A percentile compares a stretch with the other conserved stretches of the same genome.
Conservation (phyloP, 2,329 filamentous ascomycete species). For the Cercospora citrullina region DNA sequence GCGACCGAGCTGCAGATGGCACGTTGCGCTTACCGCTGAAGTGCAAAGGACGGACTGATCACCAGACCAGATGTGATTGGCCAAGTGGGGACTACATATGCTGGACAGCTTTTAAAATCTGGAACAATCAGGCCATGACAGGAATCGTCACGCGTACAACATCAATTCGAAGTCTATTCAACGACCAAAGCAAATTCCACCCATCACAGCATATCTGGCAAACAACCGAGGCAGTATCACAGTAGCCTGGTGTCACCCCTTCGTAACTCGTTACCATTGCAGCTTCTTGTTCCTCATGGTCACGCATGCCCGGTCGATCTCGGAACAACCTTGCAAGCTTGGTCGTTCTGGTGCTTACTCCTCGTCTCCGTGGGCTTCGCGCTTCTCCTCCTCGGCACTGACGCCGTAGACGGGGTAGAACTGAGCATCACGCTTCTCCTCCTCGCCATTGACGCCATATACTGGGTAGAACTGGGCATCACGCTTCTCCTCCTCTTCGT, state of each 20-base stretch:
- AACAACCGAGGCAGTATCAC: background rate
- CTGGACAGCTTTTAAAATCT: background rate
- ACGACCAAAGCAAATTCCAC: background rate
- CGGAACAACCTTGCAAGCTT: background rate
- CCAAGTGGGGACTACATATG: background rate
- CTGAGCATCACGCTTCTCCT: background rate
- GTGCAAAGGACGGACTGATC: background rate
- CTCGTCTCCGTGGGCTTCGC: background rate
- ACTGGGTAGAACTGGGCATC: background rate
- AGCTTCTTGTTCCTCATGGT: background rate
- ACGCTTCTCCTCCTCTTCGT: background rate
- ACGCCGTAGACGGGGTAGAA: background rate
- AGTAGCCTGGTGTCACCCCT: background rate
- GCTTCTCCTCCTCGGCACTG: background rate
- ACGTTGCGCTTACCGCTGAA: background rate
- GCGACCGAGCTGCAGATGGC: background rate
- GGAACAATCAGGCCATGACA: background rate
- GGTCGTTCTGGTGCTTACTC: background rate
- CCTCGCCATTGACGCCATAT: background rate
- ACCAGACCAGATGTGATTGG: background rate
- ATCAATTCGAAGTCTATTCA: background rate
- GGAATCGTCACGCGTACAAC: background rate
- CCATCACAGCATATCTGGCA: background rate
- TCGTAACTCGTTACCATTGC: background rate
- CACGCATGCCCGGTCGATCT: background rate